Conservation (phyloP, 164 flowering plant genomes). For the Echeveria elegans region DNA sequence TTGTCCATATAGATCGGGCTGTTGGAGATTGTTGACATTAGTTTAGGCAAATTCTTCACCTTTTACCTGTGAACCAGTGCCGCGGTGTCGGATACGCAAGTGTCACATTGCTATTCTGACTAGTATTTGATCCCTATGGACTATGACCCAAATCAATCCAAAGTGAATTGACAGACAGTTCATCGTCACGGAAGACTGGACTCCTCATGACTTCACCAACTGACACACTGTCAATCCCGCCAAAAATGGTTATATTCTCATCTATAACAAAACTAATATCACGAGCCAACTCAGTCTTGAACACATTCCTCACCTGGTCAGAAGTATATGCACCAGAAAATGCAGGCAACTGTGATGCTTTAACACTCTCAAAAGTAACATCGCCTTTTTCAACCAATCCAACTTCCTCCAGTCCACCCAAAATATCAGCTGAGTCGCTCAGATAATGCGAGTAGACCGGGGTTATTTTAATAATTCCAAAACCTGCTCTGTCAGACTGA, state of each 20-base stretch:
- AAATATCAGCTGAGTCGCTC: conserved; percentile 64
- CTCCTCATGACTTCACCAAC: conserved; percentile 83
- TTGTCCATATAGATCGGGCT: conserved; percentile 53
- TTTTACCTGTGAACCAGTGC: conserved; percentile 46
- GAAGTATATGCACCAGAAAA: no score
- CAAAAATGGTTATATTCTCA: conserved; percentile 79
- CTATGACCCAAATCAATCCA: conserved; percentile 93
- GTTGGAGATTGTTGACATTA: conserved; percentile 26
- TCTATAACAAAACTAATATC: conserved; percentile 72
- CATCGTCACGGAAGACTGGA: conserved; percentile 86
- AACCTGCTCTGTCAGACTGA: conserved; percentile 59
- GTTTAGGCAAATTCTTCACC: conserved; percentile 42
- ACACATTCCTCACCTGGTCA: conserved; percentile 78
- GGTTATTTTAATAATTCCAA: conserved; percentile 82
- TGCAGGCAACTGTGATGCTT: no score
- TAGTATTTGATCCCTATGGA: conserved; percentile 55
- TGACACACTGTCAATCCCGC: conserved; percentile 71
- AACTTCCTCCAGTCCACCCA: conserved; percentile 39
- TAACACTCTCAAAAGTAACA: no score
- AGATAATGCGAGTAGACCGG: conserved; percentile 69
- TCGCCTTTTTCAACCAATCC: conserved; percentile 31
- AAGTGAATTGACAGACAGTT: conserved; percentile 66
- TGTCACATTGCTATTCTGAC: conserved; percentile 33
- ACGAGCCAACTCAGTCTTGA: conserved; percentile 69
- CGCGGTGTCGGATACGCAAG: conserved; percentile 53